Evolutionary conservation across 169 alveolate genomes (phyloP).

Genomic region (Plasmodium vivax): DNA sequence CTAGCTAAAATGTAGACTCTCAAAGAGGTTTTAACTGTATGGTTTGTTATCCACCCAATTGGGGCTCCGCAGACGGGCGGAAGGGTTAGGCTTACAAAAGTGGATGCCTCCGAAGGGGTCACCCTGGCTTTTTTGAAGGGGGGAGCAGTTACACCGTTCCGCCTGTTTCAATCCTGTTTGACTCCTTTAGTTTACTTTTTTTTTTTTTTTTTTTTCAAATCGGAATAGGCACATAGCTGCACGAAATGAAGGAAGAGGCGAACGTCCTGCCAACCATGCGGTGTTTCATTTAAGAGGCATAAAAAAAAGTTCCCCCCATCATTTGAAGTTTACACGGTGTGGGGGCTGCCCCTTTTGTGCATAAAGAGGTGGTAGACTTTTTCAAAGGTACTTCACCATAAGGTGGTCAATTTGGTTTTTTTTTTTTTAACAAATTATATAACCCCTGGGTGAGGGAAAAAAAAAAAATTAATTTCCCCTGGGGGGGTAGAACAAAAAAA

Average conservation of each 20-base stretch:
- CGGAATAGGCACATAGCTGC: conserved; percentile 32
- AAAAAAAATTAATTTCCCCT: neutral
- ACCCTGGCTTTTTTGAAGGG: neutral
- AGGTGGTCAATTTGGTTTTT: neutral
- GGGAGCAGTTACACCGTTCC: neutral
- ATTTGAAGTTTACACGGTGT: neutral
- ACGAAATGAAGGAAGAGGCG: neutral
- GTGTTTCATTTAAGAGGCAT: neutral
- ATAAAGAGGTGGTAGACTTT: neutral
- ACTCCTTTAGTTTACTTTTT: neutral
- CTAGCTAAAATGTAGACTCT: neutral
- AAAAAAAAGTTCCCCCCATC: neutral
- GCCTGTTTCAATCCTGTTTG: neutral
- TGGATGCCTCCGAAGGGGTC: neutral
- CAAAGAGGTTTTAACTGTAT: neutral
- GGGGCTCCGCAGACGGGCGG: neutral
- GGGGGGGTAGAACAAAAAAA: neutral
- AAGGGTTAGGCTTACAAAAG: neutral
- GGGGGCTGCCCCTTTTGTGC: neutral
- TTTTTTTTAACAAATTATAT: neutral
- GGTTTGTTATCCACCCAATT: neutral
- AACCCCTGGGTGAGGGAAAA: neutral
- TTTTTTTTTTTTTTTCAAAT: neutral
- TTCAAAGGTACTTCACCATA: neutral
- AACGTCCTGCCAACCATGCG: neutral